Conservation (phyloP, 75 land plant species). For the Isoetes taiwanensis region DNA sequence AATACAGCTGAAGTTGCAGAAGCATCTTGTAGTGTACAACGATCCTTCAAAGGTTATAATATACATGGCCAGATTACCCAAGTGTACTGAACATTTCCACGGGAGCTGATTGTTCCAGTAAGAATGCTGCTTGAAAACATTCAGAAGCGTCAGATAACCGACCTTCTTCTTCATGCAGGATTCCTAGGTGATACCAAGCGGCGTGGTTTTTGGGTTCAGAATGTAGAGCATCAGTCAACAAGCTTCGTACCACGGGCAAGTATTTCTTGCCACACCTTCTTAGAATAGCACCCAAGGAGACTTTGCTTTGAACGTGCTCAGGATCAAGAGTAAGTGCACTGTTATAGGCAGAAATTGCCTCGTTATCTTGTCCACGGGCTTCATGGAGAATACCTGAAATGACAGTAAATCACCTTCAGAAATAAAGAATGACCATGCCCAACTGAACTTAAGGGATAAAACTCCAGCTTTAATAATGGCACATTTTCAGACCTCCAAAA, state of each 20-base stretch:
- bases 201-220: constrained; percentile 35
- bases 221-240: constrained; percentile 42
- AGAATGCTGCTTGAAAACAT: constrained; percentile 55
- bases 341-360: constrained; percentile 35
- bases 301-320: constrained; percentile 46
- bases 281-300: constrained; percentile 35
- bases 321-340: constrained; percentile 45
- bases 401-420: no score
- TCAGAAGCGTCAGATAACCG: constrained; percentile 42
- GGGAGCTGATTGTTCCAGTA: constrained; percentile 57
- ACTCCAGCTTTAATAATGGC: no score
- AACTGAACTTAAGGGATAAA: no score
- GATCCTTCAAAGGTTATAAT: no score
- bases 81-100: constrained; percentile 53
- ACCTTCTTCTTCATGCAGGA: constrained; percentile 31
- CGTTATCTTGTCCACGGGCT: constrained; percentile 35
- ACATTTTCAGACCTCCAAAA: no score
- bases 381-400: constrained; percentile 37
- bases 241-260: constrained; percentile 34
- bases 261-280: constrained; percentile 22
- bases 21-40: no score
- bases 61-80: no score
- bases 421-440: no score
- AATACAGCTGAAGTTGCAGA: no score
- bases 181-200: constrained; percentile 62